phyloP scores from a whole-genome alignment of 148 eudicot genomes.

The Vaccinium macrocarpon region DNA sequence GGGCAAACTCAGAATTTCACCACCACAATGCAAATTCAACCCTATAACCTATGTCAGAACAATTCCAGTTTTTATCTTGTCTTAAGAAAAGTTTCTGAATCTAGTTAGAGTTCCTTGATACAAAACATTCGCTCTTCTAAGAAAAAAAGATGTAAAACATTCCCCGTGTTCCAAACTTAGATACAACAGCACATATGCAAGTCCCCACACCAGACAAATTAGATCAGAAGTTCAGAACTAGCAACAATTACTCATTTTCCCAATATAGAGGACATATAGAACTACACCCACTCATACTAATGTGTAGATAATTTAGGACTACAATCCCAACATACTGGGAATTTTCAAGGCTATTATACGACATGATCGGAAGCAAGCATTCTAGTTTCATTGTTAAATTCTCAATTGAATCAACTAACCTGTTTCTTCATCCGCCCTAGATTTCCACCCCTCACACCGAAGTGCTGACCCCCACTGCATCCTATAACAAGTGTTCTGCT shows the following conservation, averaged over 20 bases:
- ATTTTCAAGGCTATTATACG: neutral
- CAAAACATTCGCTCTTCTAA: too few relatives aligned
- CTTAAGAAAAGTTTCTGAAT: neutral
- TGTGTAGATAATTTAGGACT: neutral
- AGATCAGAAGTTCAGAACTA: neutral
- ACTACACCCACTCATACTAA: neutral
- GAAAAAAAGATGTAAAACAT: neutral
- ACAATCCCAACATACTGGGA: neutral
- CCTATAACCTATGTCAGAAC: neutral
- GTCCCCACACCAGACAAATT: constrained; percentile 1
- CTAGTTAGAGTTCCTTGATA: neutral
- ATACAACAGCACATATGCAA: neutral
- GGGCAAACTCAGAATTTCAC: neutral
- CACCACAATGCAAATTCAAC: constrained; percentile 10
- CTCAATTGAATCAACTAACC: constrained; percentile 39
- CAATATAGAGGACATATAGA: neutral
- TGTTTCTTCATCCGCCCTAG: constrained; percentile 72
- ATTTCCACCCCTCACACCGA: constrained; percentile 87
- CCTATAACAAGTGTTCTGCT: constrained; percentile 93
- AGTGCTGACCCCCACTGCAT: constrained; percentile 87
- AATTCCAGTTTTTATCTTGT: neutral
- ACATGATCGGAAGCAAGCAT: neutral
- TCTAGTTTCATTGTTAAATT: neutral
- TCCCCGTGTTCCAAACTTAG: neutral
- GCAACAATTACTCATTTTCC: neutral